These are phyloP conservation scores for Monilinia aucupariae DNA, from an alignment of 2,329 filamentous ascomycete species.

Conservation along the genomic window DNA sequence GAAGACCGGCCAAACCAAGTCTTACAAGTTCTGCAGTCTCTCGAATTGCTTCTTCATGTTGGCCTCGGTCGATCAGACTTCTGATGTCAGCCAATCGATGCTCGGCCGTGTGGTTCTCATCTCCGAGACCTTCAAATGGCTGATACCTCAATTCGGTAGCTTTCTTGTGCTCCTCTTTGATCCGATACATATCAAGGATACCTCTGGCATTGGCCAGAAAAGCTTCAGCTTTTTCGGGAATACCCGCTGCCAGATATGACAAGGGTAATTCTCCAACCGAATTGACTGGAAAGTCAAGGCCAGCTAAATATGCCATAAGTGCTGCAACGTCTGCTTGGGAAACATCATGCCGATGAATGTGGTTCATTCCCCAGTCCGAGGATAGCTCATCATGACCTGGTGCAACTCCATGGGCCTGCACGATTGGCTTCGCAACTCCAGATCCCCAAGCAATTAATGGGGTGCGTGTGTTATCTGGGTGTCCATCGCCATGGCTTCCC, in stretches of 20 bases:
- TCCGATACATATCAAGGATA: constrained; percentile 91
- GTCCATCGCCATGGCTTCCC: constrained; percentile 97
- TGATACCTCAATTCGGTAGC: constrained; percentile 69
- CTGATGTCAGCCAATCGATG: constrained; percentile 64
- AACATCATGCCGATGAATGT: constrained; percentile 82
- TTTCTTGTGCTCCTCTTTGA: constrained; percentile 85
- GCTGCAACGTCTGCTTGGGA: constrained; percentile 90
- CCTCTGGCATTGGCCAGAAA: constrained; percentile 77
- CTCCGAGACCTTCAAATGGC: constrained; percentile 66
- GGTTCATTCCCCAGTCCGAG: constrained; percentile 76
- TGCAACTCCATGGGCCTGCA: constrained; percentile 50
- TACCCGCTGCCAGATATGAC: constrained; percentile 67
- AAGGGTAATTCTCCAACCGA: constrained; percentile 91
- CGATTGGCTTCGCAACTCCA: constrained; percentile 71
- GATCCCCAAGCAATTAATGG: constrained; percentile 92
- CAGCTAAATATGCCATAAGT: constrained; percentile 88
- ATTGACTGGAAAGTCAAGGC: constrained; percentile 87
- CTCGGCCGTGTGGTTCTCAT: constrained; percentile 60
- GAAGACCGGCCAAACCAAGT: constrained; percentile 71
- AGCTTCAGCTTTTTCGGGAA: constrained; percentile 75
- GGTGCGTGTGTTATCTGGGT: constrained; percentile 94
- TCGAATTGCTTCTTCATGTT: constrained; percentile 71
- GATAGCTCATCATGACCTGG: constrained; percentile 90
- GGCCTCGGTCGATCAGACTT: constrained; percentile 57
- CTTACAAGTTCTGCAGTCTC: constrained; percentile 73